Evolutionary conservation across 805 yeast species (phyloP).

Genomic region (Tetrapisispora namnaoensis): DNA sequence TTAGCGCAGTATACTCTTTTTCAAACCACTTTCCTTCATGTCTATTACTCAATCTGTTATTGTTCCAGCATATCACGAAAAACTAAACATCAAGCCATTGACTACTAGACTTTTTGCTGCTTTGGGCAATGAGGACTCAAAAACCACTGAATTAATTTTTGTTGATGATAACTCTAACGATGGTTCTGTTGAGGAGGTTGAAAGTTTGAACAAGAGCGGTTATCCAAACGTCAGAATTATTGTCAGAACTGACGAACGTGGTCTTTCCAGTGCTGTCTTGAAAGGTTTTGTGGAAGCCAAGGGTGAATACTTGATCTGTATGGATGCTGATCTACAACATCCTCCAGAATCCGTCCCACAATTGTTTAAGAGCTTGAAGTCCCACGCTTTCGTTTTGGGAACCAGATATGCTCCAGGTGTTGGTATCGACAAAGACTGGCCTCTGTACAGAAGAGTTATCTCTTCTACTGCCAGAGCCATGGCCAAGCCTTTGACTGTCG

Average conservation of each 20-base stretch:
- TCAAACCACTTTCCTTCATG: slow-evolving; percentile 11
- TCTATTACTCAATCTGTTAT: slow-evolving; percentile 34
- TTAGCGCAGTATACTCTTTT: too few species aligned
- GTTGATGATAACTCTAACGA: slow-evolving; percentile 44
- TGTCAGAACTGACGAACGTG: slow-evolving; percentile 43
- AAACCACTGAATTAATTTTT: slow-evolving; percentile 38
- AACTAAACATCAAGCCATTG: slow-evolving; percentile 39
- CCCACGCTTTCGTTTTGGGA: slow-evolving; percentile 38
- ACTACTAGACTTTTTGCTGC: slow-evolving; percentile 42
- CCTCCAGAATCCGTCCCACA: slow-evolving; percentile 44
- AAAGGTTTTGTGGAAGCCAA: slow-evolving; percentile 39
- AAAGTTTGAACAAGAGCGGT: slow-evolving; percentile 35
- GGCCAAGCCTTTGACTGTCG: slow-evolving; percentile 42
- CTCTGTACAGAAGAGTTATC: slow-evolving; percentile 40
- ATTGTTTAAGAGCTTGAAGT: slow-evolving; percentile 32
- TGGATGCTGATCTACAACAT: slow-evolving; percentile 47
- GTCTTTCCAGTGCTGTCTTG: slow-evolving; percentile 41
- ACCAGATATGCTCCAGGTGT: slow-evolving; percentile 48
- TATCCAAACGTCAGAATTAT: slow-evolving; percentile 37
- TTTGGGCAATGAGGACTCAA: slow-evolving; percentile 34
- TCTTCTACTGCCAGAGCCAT: slow-evolving; percentile 40
- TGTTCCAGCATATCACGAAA: slow-evolving; percentile 45
- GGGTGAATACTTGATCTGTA: slow-evolving; percentile 40
- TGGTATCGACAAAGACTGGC: slow-evolving; percentile 46
- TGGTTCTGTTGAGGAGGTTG: slow-evolving; percentile 45